phyloP scores from a whole-genome alignment of 2,329 filamentous ascomycete genomes.

The Colletotrichum liaoningense region DNA sequence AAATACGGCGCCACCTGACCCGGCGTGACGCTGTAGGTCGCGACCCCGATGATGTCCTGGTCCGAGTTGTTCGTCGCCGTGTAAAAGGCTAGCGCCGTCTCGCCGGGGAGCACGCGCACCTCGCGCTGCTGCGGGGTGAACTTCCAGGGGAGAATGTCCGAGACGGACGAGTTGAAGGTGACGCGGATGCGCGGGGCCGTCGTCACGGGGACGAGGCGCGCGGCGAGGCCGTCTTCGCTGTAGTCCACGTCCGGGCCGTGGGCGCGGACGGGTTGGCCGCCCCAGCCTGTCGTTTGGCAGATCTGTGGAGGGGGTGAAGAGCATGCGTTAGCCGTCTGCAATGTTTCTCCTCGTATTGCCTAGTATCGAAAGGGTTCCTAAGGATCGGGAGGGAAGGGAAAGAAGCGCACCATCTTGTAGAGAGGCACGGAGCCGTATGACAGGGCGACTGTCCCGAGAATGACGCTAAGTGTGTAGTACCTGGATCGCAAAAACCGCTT shows the following conservation, averaged over 20 bases:
- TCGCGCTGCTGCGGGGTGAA: slow-evolving; percentile 97
- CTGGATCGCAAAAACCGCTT: slow-evolving; percentile 49
- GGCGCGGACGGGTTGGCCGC: slow-evolving; percentile 90
- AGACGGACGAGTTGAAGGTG: slow-evolving; percentile 95
- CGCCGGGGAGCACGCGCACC: slow-evolving; percentile 92
- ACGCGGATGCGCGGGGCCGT: slow-evolving; percentile 88
- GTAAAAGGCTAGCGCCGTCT: slow-evolving; percentile 97
- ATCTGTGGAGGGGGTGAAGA: slow-evolving; percentile 62
- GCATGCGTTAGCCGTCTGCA: too few relatives aligned
- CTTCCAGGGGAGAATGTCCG: slow-evolving; percentile 96
- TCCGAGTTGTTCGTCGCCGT: slow-evolving; percentile 93
- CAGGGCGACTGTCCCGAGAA: slow-evolving; percentile 82
- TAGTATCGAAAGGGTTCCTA: neutral
- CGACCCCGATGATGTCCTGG: slow-evolving; percentile 96
- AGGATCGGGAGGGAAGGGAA: neutral
- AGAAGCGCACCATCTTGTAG: slow-evolving; percentile 80
- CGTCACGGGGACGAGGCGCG: slow-evolving; percentile 83
- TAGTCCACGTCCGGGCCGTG: slow-evolving; percentile 64
- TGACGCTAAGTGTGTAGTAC: slow-evolving; percentile 81
- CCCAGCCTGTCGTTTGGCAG: slow-evolving; percentile 89
- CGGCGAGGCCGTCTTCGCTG: slow-evolving; percentile 71
- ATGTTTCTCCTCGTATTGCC: neutral
- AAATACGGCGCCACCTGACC: slow-evolving; percentile 97
- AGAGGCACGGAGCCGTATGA: slow-evolving; percentile 87
- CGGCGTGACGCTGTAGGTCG: slow-evolving; percentile 96